These are phyloP conservation scores for Isabelozyma rhagii DNA, from an alignment of 805 yeast genomes.

Conservation along the genomic window DNA sequence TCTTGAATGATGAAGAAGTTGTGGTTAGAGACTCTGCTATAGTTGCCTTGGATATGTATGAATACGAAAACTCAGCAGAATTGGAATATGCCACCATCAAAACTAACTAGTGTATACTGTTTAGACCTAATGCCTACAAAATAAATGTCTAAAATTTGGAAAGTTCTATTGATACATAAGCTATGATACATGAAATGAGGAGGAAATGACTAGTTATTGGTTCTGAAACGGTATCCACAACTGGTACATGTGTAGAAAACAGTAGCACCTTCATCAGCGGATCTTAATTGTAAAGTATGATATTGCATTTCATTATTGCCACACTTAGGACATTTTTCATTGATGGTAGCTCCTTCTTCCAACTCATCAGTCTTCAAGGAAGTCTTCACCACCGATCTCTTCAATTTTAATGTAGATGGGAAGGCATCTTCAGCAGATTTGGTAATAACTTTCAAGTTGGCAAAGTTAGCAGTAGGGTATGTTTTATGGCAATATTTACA, in stretches of 20 bases:
- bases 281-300: conserved; percentile 92
- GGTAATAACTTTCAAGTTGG: conserved; percentile 81
- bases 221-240: conserved; percentile 92
- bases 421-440: conserved; percentile 89
- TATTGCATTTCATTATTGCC: conserved; percentile 98
- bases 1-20: conserved; percentile 74
- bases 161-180: background rate
- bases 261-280: conserved; percentile 99
- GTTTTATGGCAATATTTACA: conserved; percentile 52
- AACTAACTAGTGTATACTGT: conserved; percentile 6
- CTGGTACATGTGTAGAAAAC: conserved; percentile 94
- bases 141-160: background rate
- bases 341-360: conserved; percentile 94
- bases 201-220: conserved; percentile 59
- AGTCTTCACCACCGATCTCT: conserved; percentile 89
- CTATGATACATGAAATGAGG: conserved; percentile 6
- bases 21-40: conserved; percentile 97
- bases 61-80: conserved; percentile 83
- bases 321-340: conserved; percentile 98
- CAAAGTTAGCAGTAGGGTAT: conserved; percentile 53
- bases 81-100: conserved; percentile 63
- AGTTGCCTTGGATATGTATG: conserved; percentile 98
- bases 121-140: background rate
- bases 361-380: conserved; percentile 69
- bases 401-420: conserved; percentile 78